These are phyloP conservation scores for Hymenoscyphus fructigenus DNA, from an alignment of 2,329 filamentous ascomycete genomes.

Conservation along the genomic window DNA sequence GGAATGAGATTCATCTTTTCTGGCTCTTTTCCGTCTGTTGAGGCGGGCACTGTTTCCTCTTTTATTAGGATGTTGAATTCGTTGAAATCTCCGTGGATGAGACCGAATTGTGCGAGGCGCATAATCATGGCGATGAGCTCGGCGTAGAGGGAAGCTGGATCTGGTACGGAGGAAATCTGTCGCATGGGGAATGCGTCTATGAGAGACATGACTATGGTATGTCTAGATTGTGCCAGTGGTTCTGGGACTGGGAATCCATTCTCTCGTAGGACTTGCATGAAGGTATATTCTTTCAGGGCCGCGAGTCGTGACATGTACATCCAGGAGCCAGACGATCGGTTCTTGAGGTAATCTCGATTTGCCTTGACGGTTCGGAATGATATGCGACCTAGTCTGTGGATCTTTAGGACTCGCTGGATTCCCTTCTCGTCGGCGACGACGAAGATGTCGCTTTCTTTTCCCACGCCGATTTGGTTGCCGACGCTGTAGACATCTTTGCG, in stretches of 20 bases:
- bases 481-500: constrained; percentile 83
- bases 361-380: constrained; percentile 96
- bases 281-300: constrained; percentile 90
- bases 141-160: constrained; percentile 84
- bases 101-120: constrained; percentile 75
- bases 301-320: constrained; percentile 96
- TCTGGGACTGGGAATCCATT: constrained; percentile 89
- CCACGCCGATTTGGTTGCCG: constrained; percentile 90
- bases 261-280: constrained; percentile 82
- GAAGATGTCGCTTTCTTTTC: constrained; percentile 97
- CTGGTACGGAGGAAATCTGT: constrained; percentile 79
- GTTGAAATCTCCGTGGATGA: constrained; percentile 98
- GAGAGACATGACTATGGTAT: constrained; percentile 94
- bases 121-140: constrained; percentile 87
- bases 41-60: constrained; percentile 53
- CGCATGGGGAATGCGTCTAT: constrained; percentile 90
- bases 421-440: constrained; percentile 82
- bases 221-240: constrained; percentile 83
- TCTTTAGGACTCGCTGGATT: constrained; percentile 82
- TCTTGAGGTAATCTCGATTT: constrained; percentile 91
- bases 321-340: constrained; percentile 80
- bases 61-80: constrained; percentile 98
- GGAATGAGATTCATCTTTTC: constrained; percentile 63
- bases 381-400: constrained; percentile 91
- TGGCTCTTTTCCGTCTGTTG: constrained; percentile 42